A percentile compares a stretch with the other conserved stretches of the same genome.
phyloP scores from a whole-genome alignment of 352 stramenopile genomes.

The Phytopythium ostracodes region DNA sequence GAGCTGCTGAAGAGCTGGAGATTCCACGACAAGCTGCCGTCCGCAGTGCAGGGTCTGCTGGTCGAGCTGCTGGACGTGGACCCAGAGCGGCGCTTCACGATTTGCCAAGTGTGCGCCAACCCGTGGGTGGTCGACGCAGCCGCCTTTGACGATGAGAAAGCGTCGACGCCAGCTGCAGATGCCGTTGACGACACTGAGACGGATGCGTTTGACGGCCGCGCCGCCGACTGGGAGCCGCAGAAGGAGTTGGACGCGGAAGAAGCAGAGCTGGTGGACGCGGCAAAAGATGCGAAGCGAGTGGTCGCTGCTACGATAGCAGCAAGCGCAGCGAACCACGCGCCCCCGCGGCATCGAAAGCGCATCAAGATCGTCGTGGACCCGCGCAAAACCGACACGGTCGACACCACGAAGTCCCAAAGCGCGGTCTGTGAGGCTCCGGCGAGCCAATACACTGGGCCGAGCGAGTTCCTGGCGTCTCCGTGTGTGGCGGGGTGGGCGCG shows the following conservation, averaged over 20 bases:
- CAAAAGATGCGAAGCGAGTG: not conserved
- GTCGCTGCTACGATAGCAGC: not conserved
- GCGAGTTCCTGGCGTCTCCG: not conserved
- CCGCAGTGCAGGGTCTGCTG: conserved; percentile 32
- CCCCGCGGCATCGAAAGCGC: conserved; percentile 11
- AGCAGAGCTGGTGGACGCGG: not conserved
- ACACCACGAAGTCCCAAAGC: not conserved
- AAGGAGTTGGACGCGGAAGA: conserved; percentile 17
- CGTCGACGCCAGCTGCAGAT: conserved; percentile 10
- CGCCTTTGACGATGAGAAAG: conserved; percentile 13
- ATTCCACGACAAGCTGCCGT: conserved; percentile 25
- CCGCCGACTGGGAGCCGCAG: conserved; percentile 17
- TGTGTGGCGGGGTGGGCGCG: not conserved
- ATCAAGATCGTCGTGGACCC: conserved; percentile 19
- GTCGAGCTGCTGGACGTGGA: conserved; percentile 33
- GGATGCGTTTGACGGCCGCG: not conserved
- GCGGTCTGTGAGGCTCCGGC: not conserved
- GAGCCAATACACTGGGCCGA: not conserved
- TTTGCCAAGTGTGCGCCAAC: conserved; percentile 32
- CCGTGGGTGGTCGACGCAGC: conserved; percentile 30
- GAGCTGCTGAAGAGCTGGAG: conserved; percentile 36
- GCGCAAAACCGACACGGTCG: not conserved
- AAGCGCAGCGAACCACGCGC: not conserved
- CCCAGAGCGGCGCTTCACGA: conserved; percentile 22
- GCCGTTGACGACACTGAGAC: conserved; percentile 15